phyloP scores from a whole-genome alignment of 331 rosid species.

The Malus hybrid region DNA sequence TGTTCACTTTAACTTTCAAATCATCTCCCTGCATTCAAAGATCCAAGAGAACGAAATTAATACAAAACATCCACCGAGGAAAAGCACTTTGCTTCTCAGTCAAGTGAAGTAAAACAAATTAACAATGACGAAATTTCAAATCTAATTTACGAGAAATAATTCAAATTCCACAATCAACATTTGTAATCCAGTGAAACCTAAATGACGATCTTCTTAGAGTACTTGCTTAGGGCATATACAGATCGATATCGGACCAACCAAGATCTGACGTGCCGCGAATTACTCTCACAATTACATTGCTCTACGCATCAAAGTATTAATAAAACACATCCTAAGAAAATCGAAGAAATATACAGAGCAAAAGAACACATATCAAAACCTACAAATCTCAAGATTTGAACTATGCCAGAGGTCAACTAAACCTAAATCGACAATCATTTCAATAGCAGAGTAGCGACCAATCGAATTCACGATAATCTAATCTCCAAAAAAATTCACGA shows the following conservation, averaged over 20 bases:
- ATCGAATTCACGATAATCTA: not conserved
- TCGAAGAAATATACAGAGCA: not conserved
- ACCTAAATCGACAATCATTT: not conserved
- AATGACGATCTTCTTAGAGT: not conserved
- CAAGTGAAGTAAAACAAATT: not conserved
- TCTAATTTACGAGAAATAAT: not conserved
- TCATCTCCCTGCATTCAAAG: constrained; percentile 63
- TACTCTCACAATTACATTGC: not conserved
- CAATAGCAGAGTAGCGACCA: constrained; percentile 4
- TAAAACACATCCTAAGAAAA: not conserved
- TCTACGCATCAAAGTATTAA: not conserved
- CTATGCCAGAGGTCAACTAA: not conserved
- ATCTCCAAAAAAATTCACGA: not conserved
- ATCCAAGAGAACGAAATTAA: not conserved
- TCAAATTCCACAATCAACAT: not conserved
- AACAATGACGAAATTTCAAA: not conserved
- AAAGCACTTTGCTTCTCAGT: not conserved
- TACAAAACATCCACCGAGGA: not conserved
- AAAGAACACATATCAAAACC: not conserved
- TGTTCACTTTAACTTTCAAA: constrained; percentile 92
- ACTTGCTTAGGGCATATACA: not conserved
- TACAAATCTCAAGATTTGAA: not conserved
- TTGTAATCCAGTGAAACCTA: not conserved
- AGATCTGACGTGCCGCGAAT: not conserved
- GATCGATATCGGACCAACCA: not conserved